Evolutionary conservation across 2,329 filamentous ascomycete species (phyloP).

Genomic region (Cladosporium sp.): DNA sequence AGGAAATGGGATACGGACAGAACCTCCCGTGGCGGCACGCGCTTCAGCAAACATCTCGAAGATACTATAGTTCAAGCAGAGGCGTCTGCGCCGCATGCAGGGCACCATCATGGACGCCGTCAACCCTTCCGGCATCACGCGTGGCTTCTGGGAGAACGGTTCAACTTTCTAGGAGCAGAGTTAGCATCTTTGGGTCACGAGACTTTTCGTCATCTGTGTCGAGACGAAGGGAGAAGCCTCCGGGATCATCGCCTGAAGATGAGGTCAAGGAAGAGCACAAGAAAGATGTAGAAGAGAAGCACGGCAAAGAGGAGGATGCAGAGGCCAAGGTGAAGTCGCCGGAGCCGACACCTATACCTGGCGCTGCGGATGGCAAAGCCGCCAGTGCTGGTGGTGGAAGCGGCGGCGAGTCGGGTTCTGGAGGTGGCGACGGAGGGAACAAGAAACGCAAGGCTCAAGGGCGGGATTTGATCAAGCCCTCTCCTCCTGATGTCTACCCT

Average conservation of each 20-base stretch:
- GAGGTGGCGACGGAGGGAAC: conserved; percentile 51
- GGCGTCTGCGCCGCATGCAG: conserved; percentile 24
- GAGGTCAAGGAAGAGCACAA: conserved; percentile 37
- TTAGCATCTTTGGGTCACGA: conserved; percentile 22
- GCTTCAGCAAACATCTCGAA: conserved; percentile 28
- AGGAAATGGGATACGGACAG: conserved; percentile 58
- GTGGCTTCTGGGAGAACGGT: conserved; percentile 14
- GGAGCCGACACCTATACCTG: conserved; percentile 47
- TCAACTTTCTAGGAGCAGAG: conserved; percentile 1
- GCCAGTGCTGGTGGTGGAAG: conserved; percentile 54
- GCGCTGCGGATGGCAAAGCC: conserved; percentile 51
- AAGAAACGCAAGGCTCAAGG: conserved; percentile 70
- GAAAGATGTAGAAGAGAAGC: conserved; percentile 31
- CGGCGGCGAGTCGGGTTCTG: conserved; percentile 32
- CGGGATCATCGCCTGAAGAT: conserved; percentile 42
- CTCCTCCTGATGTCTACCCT: conserved; percentile 90
- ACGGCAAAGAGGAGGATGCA: conserved; percentile 27
- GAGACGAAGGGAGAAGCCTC: conserved; percentile 51
- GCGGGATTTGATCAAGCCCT: conserved; percentile 70
- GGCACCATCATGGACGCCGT: conserved; percentile 16
- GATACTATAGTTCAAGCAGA: conserved; percentile 23
- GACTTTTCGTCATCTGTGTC: conserved; percentile 38
- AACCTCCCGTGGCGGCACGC: conserved; percentile 60
- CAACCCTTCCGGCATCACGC: conserved; percentile 17
- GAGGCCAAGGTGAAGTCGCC: conserved; percentile 43